Base-by-base conservation (phyloP, 208 protist species). In the Acanthamoeba lugdunensis region DNA sequence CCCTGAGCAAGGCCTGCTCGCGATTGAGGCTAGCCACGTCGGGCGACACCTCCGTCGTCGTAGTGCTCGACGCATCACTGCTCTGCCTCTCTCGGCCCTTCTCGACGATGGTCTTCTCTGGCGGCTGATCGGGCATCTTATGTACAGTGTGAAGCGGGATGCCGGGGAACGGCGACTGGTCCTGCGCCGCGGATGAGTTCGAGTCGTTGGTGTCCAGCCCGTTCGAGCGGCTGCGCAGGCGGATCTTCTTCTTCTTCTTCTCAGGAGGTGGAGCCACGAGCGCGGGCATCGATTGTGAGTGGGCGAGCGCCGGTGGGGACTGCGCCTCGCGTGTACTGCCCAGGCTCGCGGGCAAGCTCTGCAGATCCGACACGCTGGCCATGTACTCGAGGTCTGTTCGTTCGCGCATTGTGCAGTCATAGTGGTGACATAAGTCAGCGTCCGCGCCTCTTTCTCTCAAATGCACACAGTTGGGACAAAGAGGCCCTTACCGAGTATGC, bases 91-190 rank as follows among this genome's bases (percentile, higher is more conserved):
- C 69, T 77, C 30, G 30, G n/a, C 30, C 30, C 30, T 77, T 33
- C 30, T 77, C 69, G n/a, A 16, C 69, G 69, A 25, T 65, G 58
- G 23, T 9, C 25, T 33, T 77, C 69, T 33, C 30, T 25, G 30
- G 11, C 65, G 65, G 69, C 18, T 77, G 69, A 45, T 48, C 69
- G 11, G 77, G 77, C 77, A 84, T 84, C 77, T 84, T 84, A 84
- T 84, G 77, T 84, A 84, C 45, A 84, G 84, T 90, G 56, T 90
- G 84, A 16, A 90, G 58, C 5, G 84, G 84, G 52, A 90, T 90
- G 28, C 84, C 84, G n/a, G 84, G 84, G 25, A 90, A 90, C 18
- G 84, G 84, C n/a, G 84, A 63, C 56, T 90, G 33, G 58, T 90
- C 84, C 54, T 63, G 84, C 13, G 30, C 50, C 84, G 84, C 56